Conservation (phyloP, 345 rosid genomes). For the Eutrema yunnanense region DNA sequence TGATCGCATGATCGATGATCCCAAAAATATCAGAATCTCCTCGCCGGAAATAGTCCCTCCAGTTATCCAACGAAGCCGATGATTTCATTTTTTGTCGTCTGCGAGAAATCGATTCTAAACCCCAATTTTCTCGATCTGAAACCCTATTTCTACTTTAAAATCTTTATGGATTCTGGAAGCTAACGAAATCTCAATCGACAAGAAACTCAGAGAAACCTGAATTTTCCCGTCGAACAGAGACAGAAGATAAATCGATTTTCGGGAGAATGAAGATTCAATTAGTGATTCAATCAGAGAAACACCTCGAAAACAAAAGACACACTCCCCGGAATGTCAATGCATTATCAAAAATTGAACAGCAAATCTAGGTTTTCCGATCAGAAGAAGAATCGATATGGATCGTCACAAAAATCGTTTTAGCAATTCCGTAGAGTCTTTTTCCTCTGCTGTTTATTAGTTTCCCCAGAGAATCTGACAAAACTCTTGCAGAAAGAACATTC, state of each 20-base stretch:
- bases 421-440: too few species aligned
- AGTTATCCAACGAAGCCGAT: slow-evolving; percentile 41
- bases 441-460: background rate
- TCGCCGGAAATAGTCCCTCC: slow-evolving; percentile 70
- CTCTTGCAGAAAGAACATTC: slow-evolving; percentile 13
- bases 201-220: background rate
- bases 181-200: background rate
- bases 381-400: background rate
- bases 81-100: background rate
- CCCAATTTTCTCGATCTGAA: background rate
- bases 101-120: background rate
- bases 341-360: background rate
- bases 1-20: slow-evolving; percentile 63
- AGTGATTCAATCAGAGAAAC: background rate
- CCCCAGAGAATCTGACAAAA: slow-evolving; percentile 20
- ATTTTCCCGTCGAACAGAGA: too few species aligned
- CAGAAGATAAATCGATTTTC: too few species aligned
- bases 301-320: background rate
- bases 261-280: background rate
- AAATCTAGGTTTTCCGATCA: background rate
- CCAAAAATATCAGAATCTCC: slow-evolving; percentile 62
- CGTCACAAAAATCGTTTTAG: background rate
- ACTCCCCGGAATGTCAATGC: background rate
- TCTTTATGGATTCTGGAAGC: background rate
- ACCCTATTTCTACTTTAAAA: background rate